Percentiles rank a stretch among this genome's conserved stretches.
Evolutionary conservation across 2,329 filamentous ascomycete genomes (phyloP).

Genomic region (Epichloe baconii): DNA sequence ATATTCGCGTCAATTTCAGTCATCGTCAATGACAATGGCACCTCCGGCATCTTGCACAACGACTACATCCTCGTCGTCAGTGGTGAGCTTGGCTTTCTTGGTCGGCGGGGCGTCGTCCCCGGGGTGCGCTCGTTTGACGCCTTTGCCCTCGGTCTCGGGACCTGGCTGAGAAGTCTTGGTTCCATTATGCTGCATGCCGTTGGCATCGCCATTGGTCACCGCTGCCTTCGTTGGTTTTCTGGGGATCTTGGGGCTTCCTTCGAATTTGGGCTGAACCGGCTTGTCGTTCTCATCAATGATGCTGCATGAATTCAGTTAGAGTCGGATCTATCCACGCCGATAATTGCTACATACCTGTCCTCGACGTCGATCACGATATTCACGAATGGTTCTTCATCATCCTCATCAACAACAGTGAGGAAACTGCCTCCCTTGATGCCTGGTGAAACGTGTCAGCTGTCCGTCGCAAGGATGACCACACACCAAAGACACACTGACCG

Average conservation of each 20-base stretch:
- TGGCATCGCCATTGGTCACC: constrained; percentile 26
- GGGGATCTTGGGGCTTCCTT: constrained; percentile 36
- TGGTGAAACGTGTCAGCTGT: constrained; percentile 16
- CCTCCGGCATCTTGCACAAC: constrained; percentile 42
- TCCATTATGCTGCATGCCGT: constrained; percentile 26
- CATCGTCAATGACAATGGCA: constrained; percentile 55
- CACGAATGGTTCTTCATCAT: constrained; percentile 60
- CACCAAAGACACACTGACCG: constrained; percentile 28
- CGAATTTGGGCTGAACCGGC: constrained; percentile 36
- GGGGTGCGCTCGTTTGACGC: constrained; percentile 33
- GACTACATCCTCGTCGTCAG: constrained; percentile 25
- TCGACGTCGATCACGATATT: constrained; percentile 65
- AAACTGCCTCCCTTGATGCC: constrained; percentile 61
- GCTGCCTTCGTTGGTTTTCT: constrained; percentile 34
- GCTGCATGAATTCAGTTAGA: constrained; percentile 23
- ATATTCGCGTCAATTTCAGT: constrained; percentile 19
- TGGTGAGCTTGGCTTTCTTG: constrained; percentile 36
- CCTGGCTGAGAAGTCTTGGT: constrained; percentile 25
- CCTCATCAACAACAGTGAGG: constrained; percentile 73
- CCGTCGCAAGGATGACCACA: background rate
- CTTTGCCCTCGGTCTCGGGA: constrained; percentile 15
- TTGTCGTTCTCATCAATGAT: constrained; percentile 33
- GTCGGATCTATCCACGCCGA: background rate
- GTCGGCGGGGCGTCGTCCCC: constrained; percentile 28
- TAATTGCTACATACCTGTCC: constrained; percentile 37